Conservation (phyloP, 2,329 filamentous ascomycete genomes). For the Periglandula ipomoeae region DNA sequence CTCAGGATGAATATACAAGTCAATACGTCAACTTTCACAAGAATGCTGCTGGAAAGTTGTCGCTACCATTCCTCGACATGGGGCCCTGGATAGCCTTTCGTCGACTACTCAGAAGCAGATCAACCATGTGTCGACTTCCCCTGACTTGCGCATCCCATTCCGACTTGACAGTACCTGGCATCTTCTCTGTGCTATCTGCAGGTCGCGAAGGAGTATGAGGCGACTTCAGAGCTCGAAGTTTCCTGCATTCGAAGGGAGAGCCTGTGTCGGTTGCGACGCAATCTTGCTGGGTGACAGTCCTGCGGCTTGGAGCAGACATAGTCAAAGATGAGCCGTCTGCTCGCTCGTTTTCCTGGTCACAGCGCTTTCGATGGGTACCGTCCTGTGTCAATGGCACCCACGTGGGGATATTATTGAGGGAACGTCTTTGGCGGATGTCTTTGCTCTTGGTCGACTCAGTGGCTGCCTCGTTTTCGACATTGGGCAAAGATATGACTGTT, state of each 20-base stretch:
- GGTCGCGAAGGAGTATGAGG: conserved; percentile 3
- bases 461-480: not conserved
- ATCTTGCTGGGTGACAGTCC: conserved; percentile 12
- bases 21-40: conserved; percentile 13
- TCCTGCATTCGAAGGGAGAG: conserved; percentile 11
- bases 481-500: not conserved
- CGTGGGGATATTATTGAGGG: conserved; percentile 16
- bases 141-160: conserved; percentile 24
- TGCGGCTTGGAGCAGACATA: conserved; percentile 21
- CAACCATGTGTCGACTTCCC: conserved; percentile 44
- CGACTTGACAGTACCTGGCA: conserved; percentile 2
- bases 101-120: conserved; percentile 42
- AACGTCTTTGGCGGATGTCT: conserved; percentile 15
- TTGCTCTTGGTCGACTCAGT: not conserved
- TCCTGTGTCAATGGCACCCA: conserved; percentile 10
- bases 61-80: conserved; percentile 13
- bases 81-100: conserved; percentile 31
- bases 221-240: not conserved
- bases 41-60: conserved; percentile 22
- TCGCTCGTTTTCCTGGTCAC: conserved; percentile 12
- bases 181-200: not conserved
- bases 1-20: conserved; percentile 1
- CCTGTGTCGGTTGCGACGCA: conserved; percentile 13
- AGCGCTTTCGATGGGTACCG: conserved; percentile 13
- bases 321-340: conserved; percentile 15